A percentile compares a stretch with the other conserved stretches of the same genome.
Conservation (phyloP, 2,329 filamentous ascomycete species). For the Immersiporthe knoxdaviesiana region DNA sequence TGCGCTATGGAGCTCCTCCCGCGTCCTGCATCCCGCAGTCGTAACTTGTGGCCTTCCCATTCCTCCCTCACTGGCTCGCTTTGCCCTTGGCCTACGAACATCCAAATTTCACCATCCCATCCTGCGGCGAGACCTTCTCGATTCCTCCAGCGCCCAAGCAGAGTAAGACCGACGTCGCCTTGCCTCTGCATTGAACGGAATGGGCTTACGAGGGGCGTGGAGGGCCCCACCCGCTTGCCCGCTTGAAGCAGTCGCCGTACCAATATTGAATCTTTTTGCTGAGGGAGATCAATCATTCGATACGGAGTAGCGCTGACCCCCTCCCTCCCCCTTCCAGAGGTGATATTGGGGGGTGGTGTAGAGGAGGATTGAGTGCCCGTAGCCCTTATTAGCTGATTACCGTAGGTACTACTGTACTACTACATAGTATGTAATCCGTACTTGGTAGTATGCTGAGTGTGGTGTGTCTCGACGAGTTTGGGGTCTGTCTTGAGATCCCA, state of each 20-base stretch:
- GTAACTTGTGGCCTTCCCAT: background rate
- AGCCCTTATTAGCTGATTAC: background rate
- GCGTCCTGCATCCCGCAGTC: background rate
- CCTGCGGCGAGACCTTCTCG: background rate
- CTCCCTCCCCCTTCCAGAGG: too few species aligned
- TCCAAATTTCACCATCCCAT: background rate
- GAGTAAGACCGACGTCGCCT: constrained; percentile 3
- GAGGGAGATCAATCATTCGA: background rate
- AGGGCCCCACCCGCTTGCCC: background rate
- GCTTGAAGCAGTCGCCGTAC: background rate
- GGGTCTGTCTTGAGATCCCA: background rate
- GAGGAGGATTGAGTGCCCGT: background rate
- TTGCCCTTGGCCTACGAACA: background rate
- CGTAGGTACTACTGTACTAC: too few species aligned
- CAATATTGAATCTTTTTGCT: constrained; percentile 1
- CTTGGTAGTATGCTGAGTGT: background rate
- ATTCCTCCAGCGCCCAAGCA: background rate
- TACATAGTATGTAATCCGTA: too few species aligned
- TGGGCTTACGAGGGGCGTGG: background rate
- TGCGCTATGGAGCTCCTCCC: background rate
- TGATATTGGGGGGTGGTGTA: constrained; percentile 4
- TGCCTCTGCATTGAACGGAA: background rate
- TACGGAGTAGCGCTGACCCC: constrained; percentile 3
- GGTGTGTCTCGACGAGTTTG: background rate
- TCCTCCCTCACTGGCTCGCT: background rate